Conservation (phyloP, 1,284 basidiomycete species). For the Irpex sp. region DNA sequence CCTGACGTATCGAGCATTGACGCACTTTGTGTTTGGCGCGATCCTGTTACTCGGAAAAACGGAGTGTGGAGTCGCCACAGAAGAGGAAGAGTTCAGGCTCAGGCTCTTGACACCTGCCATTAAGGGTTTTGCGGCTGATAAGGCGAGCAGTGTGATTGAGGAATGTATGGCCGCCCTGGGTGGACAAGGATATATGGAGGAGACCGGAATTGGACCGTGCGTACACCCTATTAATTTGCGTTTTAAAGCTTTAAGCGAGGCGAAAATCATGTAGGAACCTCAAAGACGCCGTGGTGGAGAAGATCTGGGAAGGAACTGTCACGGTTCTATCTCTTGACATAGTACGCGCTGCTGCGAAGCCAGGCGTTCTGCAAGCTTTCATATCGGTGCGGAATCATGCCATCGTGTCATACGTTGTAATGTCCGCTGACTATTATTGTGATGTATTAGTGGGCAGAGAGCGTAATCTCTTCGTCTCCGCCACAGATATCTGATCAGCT, state of each 20-base stretch:
- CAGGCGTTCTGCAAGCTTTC: slow-evolving; percentile 33
- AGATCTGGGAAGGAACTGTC: slow-evolving; percentile 81
- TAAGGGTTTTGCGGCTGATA: slow-evolving; percentile 72
- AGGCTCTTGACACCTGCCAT: slow-evolving; percentile 67
- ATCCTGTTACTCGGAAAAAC: slow-evolving; percentile 58
- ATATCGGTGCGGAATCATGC: slow-evolving; percentile 28
- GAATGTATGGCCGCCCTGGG: slow-evolving; percentile 75
- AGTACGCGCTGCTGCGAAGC: slow-evolving; percentile 46
- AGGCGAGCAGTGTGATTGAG: slow-evolving; percentile 60
- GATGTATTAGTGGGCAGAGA: slow-evolving; percentile 48
- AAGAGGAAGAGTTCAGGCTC: slow-evolving; percentile 49
- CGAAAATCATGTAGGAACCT: slow-evolving; percentile 25
- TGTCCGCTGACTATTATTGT: not conserved
- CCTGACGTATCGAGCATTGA: slow-evolving; percentile 61
- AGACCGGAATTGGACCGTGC: slow-evolving; percentile 60
- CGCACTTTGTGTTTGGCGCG: slow-evolving; percentile 60
- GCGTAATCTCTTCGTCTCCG: slow-evolving; percentile 40
- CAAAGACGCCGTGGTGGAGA: slow-evolving; percentile 69
- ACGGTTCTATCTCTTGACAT: slow-evolving; percentile 70
- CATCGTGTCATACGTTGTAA: not conserved
- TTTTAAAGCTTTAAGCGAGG: slow-evolving; percentile 4
- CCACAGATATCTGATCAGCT: slow-evolving; percentile 25
- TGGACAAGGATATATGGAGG: slow-evolving; percentile 83
- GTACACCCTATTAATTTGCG: slow-evolving; percentile 19
- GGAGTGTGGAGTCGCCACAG: slow-evolving; percentile 49